Base-by-base conservation (phyloP, 2,329 filamentous ascomycete genomes). In the Paracoccidioides lutzii region DNA sequence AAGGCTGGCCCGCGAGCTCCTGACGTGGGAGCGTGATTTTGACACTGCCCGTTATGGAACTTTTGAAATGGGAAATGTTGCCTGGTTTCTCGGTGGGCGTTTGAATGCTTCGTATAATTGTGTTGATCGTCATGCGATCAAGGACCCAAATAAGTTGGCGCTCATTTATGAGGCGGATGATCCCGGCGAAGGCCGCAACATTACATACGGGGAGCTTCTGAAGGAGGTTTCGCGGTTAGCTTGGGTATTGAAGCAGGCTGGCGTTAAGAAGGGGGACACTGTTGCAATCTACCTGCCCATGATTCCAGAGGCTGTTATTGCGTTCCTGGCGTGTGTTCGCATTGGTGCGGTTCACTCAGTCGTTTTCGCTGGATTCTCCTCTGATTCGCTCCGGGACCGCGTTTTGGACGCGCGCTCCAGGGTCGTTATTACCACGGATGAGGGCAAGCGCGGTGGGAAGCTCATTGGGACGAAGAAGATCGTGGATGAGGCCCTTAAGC, bases 161-260 rank as follows among this genome's bases (percentile, higher is more conserved):
- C 95, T 98, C 75, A 95, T 97, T 76, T 98, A 97, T 77, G 93
- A 98, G 77, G 91, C 90, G 59, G 93, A 98, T 67, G 93, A 98
- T 74, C 82, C 85, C 44, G 79, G 75, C 54, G 87, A 95, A 69
- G 90, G 93, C 67, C 89, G 91, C 63, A 90, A 80, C 62, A 85
- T 98, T 71, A 93, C 88, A 61, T 98, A 97, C 66, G 82, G 86
- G 65, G 90, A 98, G 79, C 85, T 98, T 53, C 81, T 97, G 59
- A 85, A 90, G 61, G 83, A 98, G 72, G 91, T 98, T 53, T 96
- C 86, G 66, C 86, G 82, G 72, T 83, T 89, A 14, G 87, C 93
- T 46, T 89, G 88, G 77, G 85, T 87, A 30, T 80, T 98, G 64
- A 95, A 90, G 79, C 82, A 91, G 76, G 93, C 95, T 82, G 93